Evolutionary conservation across 768 basidiomycete genomes (phyloP), one percentile per base, ranked within the genome.

Genomic region (Russula griseocarnosa): DNA sequence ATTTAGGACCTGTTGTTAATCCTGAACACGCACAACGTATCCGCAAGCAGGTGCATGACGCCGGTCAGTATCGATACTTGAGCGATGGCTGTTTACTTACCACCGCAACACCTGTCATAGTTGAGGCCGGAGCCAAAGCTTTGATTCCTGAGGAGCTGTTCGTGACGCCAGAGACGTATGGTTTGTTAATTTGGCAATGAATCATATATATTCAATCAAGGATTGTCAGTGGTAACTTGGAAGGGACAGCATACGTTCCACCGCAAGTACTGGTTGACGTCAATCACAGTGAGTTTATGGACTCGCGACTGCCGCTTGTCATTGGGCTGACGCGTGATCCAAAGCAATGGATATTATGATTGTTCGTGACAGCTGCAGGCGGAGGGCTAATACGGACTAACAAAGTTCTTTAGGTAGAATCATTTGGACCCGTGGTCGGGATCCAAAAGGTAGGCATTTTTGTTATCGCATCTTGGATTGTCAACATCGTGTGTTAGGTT

Each of bases 261-360:
- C 97, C 97, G 0, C 92, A 94, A 73, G 92, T 98, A 3, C 76
- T 98, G 40, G 80, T 94, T 36, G 81, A 97, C 66, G 97, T 99
- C 13, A 75, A 94, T 70, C 96, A 98, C 73, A 75, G 92, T 92
- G 70, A 71, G 91, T 82, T 53, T 4, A 47, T 18, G n/a, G 24
- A 18, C 22, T 20, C 38, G 47, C 26, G 63, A 5, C 50, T 22
- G 55, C 36, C 14, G 8, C 54, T 38, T 24, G 62, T 8, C 50
- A 36, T 55, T 51, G 54, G 55, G 18, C 44, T 71, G 13, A 67
- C 52, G 46, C 50, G 36, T 24, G 24, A 20, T 30, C n/a, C 58
- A 26, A 65, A 92, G 91, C 80, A 18, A 97, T 98, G 94, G 88
- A 93, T 28, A 78, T 97, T 36, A 97, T 98, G 94, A 92, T 76